These are phyloP conservation scores for Cucurbitaria berberidis DNA, from an alignment of 2,329 filamentous ascomycete genomes.

Conservation along the genomic window DNA sequence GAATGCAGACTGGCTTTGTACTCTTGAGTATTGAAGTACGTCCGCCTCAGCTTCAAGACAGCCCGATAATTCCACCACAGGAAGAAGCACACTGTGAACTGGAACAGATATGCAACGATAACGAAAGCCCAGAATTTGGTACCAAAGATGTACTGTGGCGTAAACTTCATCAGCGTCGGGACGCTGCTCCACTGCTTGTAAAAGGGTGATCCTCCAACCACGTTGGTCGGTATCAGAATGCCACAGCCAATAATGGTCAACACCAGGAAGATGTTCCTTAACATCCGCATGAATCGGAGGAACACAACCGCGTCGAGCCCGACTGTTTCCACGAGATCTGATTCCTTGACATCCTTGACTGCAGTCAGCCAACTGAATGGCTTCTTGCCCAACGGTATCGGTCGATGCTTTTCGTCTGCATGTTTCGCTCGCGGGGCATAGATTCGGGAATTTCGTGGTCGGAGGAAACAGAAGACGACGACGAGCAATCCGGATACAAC, in stretches of 20 bases:
- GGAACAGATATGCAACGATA: constrained; percentile 66
- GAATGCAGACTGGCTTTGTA: constrained; percentile 89
- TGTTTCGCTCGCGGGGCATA: constrained; percentile 95
- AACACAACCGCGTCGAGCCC: constrained; percentile 93
- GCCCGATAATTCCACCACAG: constrained; percentile 89
- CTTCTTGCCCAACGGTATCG: constrained; percentile 82
- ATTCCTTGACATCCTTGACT: constrained; percentile 76
- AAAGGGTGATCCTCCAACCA: constrained; percentile 51
- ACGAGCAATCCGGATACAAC: constrained; percentile 76
- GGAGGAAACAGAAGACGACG: constrained; percentile 83
- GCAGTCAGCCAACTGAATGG: constrained; percentile 85
- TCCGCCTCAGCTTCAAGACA: constrained; percentile 70
- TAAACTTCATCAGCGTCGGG: constrained; percentile 58
- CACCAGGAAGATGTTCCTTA: constrained; percentile 84
- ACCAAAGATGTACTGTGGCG: constrained; percentile 61
- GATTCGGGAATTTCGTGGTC: constrained; percentile 87
- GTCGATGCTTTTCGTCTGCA: constrained; percentile 87
- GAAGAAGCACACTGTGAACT: constrained; percentile 75
- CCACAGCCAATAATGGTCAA: constrained; percentile 74
- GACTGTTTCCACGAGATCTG: constrained; percentile 77
- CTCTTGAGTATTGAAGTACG: constrained; percentile 83
- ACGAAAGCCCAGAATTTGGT: constrained; percentile 65
- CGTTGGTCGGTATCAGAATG: constrained; percentile 82
- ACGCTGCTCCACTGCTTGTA: constrained; percentile 37
- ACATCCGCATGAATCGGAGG: constrained; percentile 85